These are phyloP conservation scores for Backusella mclennaniae DNA, from an alignment of 192 early-diverging fungal genomes.

Conservation along the genomic window DNA sequence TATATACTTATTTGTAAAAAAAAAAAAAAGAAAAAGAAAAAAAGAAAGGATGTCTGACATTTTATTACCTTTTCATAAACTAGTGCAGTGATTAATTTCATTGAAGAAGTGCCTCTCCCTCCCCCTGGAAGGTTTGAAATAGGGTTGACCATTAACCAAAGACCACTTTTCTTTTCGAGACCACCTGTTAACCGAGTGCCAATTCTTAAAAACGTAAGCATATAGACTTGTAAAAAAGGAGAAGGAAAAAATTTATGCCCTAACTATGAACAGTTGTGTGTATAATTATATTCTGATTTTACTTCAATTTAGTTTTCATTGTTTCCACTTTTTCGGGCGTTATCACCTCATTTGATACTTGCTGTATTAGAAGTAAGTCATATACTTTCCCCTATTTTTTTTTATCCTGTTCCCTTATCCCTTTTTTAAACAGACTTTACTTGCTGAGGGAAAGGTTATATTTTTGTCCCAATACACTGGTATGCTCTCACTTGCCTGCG, in stretches of 20 bases:
- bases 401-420: neutral
- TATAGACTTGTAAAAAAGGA: neutral
- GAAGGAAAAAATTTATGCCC: neutral
- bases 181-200: conserved; percentile 78
- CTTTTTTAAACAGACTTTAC: conserved; percentile 35
- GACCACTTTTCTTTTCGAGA: conserved; percentile 60
- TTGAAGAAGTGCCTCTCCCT: conserved; percentile 74
- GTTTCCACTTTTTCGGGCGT: conserved; percentile 68
- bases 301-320: conserved; percentile 61
- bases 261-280: neutral
- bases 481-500: conserved; percentile 69
- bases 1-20: too few relatives aligned
- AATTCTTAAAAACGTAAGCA: conserved; percentile 70
- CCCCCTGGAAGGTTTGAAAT: conserved; percentile 79
- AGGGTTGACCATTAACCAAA: conserved; percentile 60
- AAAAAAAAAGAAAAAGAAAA: too few relatives aligned
- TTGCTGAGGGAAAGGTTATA: conserved; percentile 70
- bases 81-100: conserved; percentile 56
- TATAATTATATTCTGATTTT: conserved; percentile 5
- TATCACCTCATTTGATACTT: conserved; percentile 64
- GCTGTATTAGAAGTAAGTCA: conserved; percentile 64
- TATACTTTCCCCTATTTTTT: neutral
- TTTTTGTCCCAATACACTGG: conserved; percentile 64
- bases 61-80: neutral
- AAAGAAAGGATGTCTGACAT: neutral